Evolutionary conservation across 345 rosid species (phyloP).

Genomic region (Salix dunnii): DNA sequence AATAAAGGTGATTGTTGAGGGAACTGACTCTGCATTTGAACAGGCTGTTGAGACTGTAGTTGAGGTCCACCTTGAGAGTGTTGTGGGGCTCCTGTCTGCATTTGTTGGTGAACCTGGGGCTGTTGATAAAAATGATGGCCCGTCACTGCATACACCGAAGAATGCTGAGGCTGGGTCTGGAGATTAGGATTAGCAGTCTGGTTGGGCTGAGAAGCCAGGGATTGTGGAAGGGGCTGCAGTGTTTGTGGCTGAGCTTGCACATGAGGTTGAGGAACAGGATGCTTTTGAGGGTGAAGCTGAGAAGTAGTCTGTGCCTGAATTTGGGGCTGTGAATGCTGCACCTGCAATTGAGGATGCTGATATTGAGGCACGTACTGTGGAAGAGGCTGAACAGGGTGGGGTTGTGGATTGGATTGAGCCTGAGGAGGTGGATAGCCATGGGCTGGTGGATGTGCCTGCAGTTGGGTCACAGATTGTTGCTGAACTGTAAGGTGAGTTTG

Average conservation of each 20-base stretch:
- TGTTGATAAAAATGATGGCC: conserved; percentile 56
- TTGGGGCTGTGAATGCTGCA: conserved; percentile 33
- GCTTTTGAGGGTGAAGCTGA: conserved; percentile 21
- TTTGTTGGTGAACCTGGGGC: conserved; percentile 39
- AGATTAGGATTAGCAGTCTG: conserved; percentile 34
- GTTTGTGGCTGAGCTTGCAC: conserved; percentile 34
- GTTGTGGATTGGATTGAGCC: conserved; percentile 25
- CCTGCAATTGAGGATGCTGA: conserved; percentile 40
- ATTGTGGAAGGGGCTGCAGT: conserved; percentile 21
- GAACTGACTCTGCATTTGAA: conserved; percentile 41
- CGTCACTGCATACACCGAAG: conserved; percentile 40
- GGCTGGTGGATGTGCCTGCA: conserved; percentile 22
- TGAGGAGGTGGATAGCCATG: conserved; percentile 26
- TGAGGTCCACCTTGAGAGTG: conserved; percentile 40
- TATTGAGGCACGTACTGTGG: conserved; percentile 35
- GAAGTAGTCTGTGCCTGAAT: conserved; percentile 11
- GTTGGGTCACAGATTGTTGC: conserved; percentile 28
- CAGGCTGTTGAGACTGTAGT: conserved; percentile 32
- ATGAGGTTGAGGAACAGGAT: conserved; percentile 13
- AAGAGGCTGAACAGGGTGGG: conserved; percentile 26
- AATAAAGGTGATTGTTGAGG: conserved; percentile 43
- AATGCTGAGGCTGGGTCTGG: conserved; percentile 36
- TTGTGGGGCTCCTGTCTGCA: conserved; percentile 35
- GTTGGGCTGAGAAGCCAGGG: conserved; percentile 24
- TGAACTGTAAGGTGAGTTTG: conserved; percentile 22